Evolutionary conservation across 83 land plant species (phyloP), one percentile per base, ranked within the genome.

Genomic region (Larix sibirica): DNA sequence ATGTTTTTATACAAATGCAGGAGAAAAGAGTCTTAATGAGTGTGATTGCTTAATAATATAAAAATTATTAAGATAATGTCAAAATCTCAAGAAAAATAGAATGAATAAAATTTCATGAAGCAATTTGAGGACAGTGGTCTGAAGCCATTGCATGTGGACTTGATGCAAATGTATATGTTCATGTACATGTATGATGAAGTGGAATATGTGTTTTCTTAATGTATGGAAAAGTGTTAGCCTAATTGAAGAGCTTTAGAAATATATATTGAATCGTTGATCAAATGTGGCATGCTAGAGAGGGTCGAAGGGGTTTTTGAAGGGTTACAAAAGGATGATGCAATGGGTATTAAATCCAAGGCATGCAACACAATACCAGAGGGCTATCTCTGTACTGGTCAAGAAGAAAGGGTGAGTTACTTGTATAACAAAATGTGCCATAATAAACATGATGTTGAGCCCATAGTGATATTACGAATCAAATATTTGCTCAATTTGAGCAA

Each of bases 301-400:
- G 99, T 96, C 33, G 94, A 92, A 80, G 90, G 84, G 71, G 85
- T 91, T 50, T 92, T 91, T 61, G 83, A 87, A 71, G 86, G 86
- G 62, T 90, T 95, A 96, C 82, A 74, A 69, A 50, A 3, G n/a
- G 82, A 88, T 82, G 87, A 63, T 38, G 85, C 81, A 13, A 83
- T 93, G 80, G 91, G 92, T 61, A 81, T 92, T 7, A 90, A 87
- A 68, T 14, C 81, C 20, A 64, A 81, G 16, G 89, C 96, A 44
- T 96, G 90, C 91, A 95, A 92, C 73, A 71, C 86, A 31, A 86
- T 96, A 70, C 80, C 95, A 81, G 80, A 87, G 61, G 99, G 91
- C 21, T 95, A 89, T 81, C 81, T 93, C 0, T 67, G 81, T 47
- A 81, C 87, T 59, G 93, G 82, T 70, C 85, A 90, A 33, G 80